Base-by-base conservation (phyloP, 2,329 filamentous ascomycete genomes). In the Dendryphion nanum region DNA sequence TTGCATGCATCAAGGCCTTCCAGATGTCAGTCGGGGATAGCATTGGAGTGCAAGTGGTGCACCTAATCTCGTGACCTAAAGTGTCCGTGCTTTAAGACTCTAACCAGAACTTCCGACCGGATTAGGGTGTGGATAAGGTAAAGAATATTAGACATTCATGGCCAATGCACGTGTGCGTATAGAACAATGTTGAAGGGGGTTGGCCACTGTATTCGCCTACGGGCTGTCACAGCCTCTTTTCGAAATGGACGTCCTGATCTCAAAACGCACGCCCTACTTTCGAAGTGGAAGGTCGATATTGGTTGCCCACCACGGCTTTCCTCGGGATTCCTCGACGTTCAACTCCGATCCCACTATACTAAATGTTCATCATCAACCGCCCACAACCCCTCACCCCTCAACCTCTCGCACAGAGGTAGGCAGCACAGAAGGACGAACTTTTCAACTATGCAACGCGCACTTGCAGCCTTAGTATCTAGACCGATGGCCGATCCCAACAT, bases 401-500 rank as follows among this genome's bases (percentile, higher is more conserved):
- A n/a, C n/a, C n/a, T n/a, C n/a, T n/a, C n/a, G n/a, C n/a, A 7
- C 24, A 10, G 17, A 28, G 31, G 28, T 33, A 17, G 17, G 30
- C n/a, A 24, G 19, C 17, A n/a, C 37, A 33, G 28, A 21, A 43
- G 23, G 18, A 39, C 15, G 18, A 17, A 23, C 10, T 47, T 45
- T 21, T 40, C 43, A 8, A 47, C 35, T 7, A 51, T 56, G 47
- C 52, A 54, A 44, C 49, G 48, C 24, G 41, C 47, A 16, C 50
- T 58, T 29, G 54, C 57, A 21, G 63, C 61, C 3, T 60, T 64
- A 54, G 51, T 58, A 14, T 59, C 53, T 28, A 62, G 59, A 44
- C 65, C 57, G n/a, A 67, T 70, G 62, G 60, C 61, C 28, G 54
- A 57, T 28, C 48, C 53, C 1, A 45, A 59, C 43, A 44, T 59